Percentiles rank a stretch among this genome's conserved stretches.
Conservation (phyloP, 352 stramenopile species). For the Globisporangium solare region DNA sequence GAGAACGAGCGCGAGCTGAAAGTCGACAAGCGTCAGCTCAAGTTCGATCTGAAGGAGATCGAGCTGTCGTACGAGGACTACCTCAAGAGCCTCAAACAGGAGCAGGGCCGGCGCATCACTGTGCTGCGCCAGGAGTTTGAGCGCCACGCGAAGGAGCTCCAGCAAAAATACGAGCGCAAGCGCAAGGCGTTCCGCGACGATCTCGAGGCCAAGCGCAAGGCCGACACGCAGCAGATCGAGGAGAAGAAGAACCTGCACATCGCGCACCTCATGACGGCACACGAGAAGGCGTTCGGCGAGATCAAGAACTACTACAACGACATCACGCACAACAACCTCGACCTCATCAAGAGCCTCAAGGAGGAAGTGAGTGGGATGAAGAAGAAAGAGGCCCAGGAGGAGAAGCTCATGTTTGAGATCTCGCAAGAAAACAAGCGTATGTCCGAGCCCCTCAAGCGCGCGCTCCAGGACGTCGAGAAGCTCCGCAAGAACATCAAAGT, state of each 20-base stretch:
- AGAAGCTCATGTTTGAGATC: constrained; percentile 94
- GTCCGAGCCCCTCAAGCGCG: constrained; percentile 91
- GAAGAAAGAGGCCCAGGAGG: constrained; percentile 92
- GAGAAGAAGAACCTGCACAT: constrained; percentile 93
- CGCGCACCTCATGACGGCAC: constrained; percentile 87
- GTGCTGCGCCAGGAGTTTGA: constrained; percentile 90
- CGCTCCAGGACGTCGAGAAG: constrained; percentile 71
- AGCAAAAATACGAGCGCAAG: constrained; percentile 86
- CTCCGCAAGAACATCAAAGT: constrained; percentile 60
- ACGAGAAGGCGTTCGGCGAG: constrained; percentile 93
- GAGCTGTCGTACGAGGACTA: constrained; percentile 91
- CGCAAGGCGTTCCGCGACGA: constrained; percentile 78
- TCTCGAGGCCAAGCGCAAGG: constrained; percentile 77
- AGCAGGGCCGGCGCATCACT: constrained; percentile 91
- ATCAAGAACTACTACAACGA: constrained; percentile 98
- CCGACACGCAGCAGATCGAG: constrained; percentile 87
- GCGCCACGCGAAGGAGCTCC: constrained; percentile 84
- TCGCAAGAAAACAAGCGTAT: constrained; percentile 94
- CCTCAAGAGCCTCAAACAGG: constrained; percentile 89
- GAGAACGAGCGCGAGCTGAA: constrained; percentile 86
- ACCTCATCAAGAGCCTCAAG: constrained; percentile 94
- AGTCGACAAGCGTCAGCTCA: constrained; percentile 83
- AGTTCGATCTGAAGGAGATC: constrained; percentile 90
- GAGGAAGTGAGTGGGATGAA: constrained; percentile 94
- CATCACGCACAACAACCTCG: constrained; percentile 96